Base-by-base conservation (phyloP, 192 early-diverging fungal species). In the Coemansia sp. region DNA sequence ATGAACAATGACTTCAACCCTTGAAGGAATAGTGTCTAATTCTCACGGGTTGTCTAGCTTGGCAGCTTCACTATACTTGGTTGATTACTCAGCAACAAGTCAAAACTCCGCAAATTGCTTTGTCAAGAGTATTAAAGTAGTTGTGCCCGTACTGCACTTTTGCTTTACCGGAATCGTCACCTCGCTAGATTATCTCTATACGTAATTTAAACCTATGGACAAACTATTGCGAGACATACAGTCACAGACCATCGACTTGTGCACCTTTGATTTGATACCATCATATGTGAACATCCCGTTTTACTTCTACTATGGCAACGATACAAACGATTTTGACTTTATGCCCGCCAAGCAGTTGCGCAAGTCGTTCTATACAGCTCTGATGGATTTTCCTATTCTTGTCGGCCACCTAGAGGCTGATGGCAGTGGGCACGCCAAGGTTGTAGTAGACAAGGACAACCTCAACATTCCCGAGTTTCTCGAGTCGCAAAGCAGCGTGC, bases 401-500 rank as follows among this genome's bases (percentile, higher is more conserved):
- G 70, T 58, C 8, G 75, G 75, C 1, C 53, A 52, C 17, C 9
- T 72, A n/a, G 38, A 9, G 14, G 21, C 60, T 13, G 55, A 40
- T 6, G 16, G 26, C 6, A 42, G 59, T 6, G 70, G 75, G 0
- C 46, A 43, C 11, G 52, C 33, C 2, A 11, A 46, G 3, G 23
- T 77, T 13, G 35, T 39, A 10, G 66, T 72, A 2, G 62, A 72
- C 26, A 1, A 11, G 26, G n/a, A 28, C 57, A 43, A 72, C 32
- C 28, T 77, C 7, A 77, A 73, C 43, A 59, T 78, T 62, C 76
- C 70, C 39, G 63, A 66, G 49, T 78, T 69, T 33, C 32, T 28
- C 3, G 76, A 73, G 59, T 57, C 67, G 9, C 13, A 58, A 0
- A 69, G 67, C 60, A 9, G 49, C 2, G 26, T 62, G 17, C 66